Base-by-base conservation (phyloP, 768 basidiomycete species). In the Pulveroboletus sp. region DNA sequence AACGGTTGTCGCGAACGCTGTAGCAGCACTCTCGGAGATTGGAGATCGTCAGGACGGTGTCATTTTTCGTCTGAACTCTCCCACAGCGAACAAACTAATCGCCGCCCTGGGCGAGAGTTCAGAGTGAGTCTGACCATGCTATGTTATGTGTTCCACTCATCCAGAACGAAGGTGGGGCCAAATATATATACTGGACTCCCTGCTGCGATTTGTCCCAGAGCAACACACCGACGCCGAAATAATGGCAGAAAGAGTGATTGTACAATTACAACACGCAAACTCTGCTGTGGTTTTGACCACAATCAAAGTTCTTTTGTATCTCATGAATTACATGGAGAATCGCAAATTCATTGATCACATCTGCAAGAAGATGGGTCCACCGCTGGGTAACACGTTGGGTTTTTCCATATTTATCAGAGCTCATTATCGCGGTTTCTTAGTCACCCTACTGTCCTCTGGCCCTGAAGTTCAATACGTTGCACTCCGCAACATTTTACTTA, bases 261-360 rank as follows among this genome's bases (percentile, higher is more conserved):
- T 93, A 40, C 88, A 97, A 58, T 74, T 99, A 23, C 92, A 96
- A 63, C 95, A 98, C 65, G 93, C 93, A n/a, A 99, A 99, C 67
- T 94, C 93, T 23, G 96, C 96, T 3, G 96, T 99, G n/a, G 93
- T 98, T 11, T 75, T 99, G 46, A 97, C 95, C n/a, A 89, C 93
- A 13, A 90, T 98, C 77, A 98, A 99, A 71, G 85, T 89, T 47
- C 76, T 97, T 22, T 74, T 98, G 17, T 98, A 95, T 63, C 74
- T 98, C 51, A 98, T 99, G 95, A 99, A 98, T 68, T 98, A 99
- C 70, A 98, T 98, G 89, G 88, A 91, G 54, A 86, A 89, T 65
- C 81, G 89, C 50, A 79, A 76, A 35, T 71, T 92, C 41, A 88
- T 96, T 41, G 89, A 96, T 50, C 79, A 85, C 57, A 86, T 96